These are phyloP conservation scores for Nicotiana otophora DNA, from an alignment of 257 asterid species.

Conservation along the genomic window DNA sequence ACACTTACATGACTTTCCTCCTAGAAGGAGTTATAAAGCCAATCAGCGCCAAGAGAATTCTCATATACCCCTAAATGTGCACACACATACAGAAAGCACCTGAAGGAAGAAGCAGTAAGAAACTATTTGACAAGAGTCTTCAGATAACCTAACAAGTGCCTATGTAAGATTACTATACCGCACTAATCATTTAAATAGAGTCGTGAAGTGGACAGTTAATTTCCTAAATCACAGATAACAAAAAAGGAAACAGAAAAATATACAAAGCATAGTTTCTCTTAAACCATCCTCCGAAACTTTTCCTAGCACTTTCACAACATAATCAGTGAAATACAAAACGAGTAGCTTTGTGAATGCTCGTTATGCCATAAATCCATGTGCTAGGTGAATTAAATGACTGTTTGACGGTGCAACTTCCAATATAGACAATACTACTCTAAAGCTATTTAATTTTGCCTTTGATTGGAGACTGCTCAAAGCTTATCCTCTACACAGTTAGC, in stretches of 20 bases:
- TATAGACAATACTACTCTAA: background rate
- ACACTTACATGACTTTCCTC: background rate
- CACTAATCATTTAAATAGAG: background rate
- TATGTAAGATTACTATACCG: background rate
- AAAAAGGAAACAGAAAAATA: background rate
- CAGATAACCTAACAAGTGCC: slow-evolving; percentile 5
- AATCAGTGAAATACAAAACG: background rate
- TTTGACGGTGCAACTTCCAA: background rate
- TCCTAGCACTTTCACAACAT: background rate
- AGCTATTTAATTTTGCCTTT: background rate
- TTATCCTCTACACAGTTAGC: background rate
- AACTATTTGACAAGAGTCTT: background rate
- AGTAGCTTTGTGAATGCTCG: background rate
- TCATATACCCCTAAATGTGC: background rate
- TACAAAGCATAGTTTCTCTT: background rate
- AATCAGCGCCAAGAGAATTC: background rate
- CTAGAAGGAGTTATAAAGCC: background rate
- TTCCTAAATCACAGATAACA: background rate
- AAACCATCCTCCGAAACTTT: background rate
- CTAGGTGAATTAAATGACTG: background rate
- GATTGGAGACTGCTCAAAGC: background rate
- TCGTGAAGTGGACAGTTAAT: background rate
- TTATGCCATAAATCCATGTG: background rate
- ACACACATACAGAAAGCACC: background rate
- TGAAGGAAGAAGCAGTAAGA: background rate